Percentiles rank a stretch among this genome's conserved stretches.
phyloP scores from a whole-genome alignment of 163 green algal genomes.

The Volvox carteri region DNA sequence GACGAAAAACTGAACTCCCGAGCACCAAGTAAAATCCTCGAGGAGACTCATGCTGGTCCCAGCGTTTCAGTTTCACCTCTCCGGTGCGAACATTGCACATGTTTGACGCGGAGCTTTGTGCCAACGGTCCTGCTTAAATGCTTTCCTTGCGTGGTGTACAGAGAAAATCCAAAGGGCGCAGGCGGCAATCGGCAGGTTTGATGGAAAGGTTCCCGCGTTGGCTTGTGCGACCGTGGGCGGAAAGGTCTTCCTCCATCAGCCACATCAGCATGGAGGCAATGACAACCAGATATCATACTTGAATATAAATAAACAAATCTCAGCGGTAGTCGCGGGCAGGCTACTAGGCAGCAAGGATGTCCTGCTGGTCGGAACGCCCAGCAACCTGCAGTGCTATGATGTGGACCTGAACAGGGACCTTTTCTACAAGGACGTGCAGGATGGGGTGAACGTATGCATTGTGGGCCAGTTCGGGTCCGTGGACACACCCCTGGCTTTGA shows the following conservation, averaged over 20 bases:
- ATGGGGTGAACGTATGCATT: conserved; percentile 73
- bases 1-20: not conserved
- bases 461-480: conserved; percentile 63
- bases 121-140: too few relatives aligned
- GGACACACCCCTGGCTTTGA: conserved; percentile 64
- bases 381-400: conserved; percentile 81
- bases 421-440: conserved; percentile 84
- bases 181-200: conserved; percentile 74
- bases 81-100: conserved; percentile 41
- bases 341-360: conserved; percentile 67
- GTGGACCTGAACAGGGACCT: conserved; percentile 80
- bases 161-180: conserved; percentile 70
- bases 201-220: conserved; percentile 71
- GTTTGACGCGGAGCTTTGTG: not conserved
- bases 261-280: conserved; percentile 64
- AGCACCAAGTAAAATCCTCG: not conserved
- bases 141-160: too few relatives aligned
- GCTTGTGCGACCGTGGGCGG: conserved; percentile 74
- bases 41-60: conserved; percentile 61
- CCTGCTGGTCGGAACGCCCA: conserved; percentile 78
- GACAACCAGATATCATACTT: conserved; percentile 74
- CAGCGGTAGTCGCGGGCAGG: conserved; percentile 63
- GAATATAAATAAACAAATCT: conserved; percentile 85
- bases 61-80: conserved; percentile 70
- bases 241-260: conserved; percentile 83